Percentiles rank a stretch among this genome's conserved stretches.
Evolutionary conservation across 2,329 filamentous ascomycete genomes (phyloP).

Genomic region (Penicillium italicum): DNA sequence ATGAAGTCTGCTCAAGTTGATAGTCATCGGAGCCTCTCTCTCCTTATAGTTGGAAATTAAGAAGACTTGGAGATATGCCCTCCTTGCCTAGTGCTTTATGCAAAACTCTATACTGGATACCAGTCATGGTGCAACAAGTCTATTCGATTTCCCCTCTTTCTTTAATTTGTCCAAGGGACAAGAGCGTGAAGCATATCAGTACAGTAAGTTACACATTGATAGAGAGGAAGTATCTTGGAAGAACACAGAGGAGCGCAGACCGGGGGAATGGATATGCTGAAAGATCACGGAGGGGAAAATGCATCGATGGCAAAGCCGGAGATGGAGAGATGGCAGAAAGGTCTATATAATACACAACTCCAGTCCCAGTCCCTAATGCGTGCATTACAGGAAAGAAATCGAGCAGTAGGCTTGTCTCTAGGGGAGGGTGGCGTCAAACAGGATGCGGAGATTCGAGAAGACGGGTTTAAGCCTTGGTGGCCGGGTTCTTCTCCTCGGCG

Average conservation of each 20-base stretch:
- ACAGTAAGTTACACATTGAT: conserved; percentile 29
- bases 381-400: conserved; percentile 9
- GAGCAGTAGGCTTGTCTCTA: conserved; percentile 3
- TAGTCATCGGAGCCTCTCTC: too few relatives aligned
- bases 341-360: conserved; percentile 28
- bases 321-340: conserved; percentile 15
- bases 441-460: conserved; percentile 1
- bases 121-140: conserved; percentile 21
- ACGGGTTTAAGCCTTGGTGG: conserved; percentile 21
- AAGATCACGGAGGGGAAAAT: conserved; percentile 17
- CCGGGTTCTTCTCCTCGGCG: conserved; percentile 27
- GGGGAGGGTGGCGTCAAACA: conserved; percentile 9
- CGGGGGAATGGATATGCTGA: conserved; percentile 24
- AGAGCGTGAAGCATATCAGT: conserved; percentile 25
- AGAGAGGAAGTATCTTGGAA: conserved; percentile 8
- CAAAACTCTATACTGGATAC: not conserved
- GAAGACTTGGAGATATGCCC: too few relatives aligned
- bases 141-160: conserved; percentile 29
- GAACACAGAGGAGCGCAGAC: conserved; percentile 21
- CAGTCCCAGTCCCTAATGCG: conserved; percentile 11
- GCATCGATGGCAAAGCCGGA: conserved; percentile 7
- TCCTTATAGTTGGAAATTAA: too few relatives aligned
- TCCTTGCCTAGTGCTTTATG: not conserved
- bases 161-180: conserved; percentile 10
- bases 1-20: too few relatives aligned